Evolutionary conservation across 2,329 filamentous ascomycete genomes (phyloP).

Genomic region (Alternaria sp.): DNA sequence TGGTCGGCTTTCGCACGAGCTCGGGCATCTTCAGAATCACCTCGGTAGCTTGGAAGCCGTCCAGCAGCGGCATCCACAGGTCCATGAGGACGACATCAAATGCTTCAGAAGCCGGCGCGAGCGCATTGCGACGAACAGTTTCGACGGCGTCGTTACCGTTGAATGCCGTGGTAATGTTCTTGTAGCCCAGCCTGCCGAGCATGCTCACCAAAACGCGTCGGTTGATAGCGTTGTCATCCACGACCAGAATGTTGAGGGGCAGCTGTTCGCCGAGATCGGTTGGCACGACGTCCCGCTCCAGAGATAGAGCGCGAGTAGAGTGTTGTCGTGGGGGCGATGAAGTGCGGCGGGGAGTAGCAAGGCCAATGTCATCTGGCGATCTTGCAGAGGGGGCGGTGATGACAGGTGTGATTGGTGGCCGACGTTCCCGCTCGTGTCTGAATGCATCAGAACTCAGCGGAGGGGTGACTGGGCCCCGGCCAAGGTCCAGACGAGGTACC

Average conservation of each 20-base stretch:
- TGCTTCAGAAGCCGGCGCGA: slow-evolving; percentile 31
- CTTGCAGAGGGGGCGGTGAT: slow-evolving; percentile 17
- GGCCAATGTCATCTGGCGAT: slow-evolving; percentile 17
- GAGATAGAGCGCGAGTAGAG: slow-evolving; percentile 23
- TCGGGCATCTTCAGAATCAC: slow-evolving; percentile 62
- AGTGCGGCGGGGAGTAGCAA: slow-evolving; percentile 38
- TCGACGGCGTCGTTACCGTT: slow-evolving; percentile 72
- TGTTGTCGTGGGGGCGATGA: slow-evolving; percentile 35
- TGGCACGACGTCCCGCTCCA: slow-evolving; percentile 25
- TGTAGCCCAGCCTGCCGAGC: slow-evolving; percentile 71
- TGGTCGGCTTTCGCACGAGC: slow-evolving; percentile 44
- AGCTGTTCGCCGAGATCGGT: slow-evolving; percentile 61
- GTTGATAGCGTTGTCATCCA: slow-evolving; percentile 76
- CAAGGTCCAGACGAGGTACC: slow-evolving; percentile 19
- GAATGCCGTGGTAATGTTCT: slow-evolving; percentile 67
- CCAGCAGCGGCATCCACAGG: slow-evolving; percentile 77
- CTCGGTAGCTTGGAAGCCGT: slow-evolving; percentile 72
- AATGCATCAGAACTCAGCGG: slow-evolving; percentile 33
- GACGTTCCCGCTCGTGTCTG: slow-evolving; percentile 20
- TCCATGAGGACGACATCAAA: slow-evolving; percentile 75
- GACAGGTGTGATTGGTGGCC: slow-evolving; percentile 13
- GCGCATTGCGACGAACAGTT: slow-evolving; percentile 57
- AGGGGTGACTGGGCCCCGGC: slow-evolving; percentile 35
- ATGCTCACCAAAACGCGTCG: slow-evolving; percentile 70
- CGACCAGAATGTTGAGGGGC: slow-evolving; percentile 71